A percentile compares a stretch with the other conserved stretches of the same genome.
phyloP scores from a whole-genome alignment of 129 eudicot genomes.

The Arctium minus region DNA sequence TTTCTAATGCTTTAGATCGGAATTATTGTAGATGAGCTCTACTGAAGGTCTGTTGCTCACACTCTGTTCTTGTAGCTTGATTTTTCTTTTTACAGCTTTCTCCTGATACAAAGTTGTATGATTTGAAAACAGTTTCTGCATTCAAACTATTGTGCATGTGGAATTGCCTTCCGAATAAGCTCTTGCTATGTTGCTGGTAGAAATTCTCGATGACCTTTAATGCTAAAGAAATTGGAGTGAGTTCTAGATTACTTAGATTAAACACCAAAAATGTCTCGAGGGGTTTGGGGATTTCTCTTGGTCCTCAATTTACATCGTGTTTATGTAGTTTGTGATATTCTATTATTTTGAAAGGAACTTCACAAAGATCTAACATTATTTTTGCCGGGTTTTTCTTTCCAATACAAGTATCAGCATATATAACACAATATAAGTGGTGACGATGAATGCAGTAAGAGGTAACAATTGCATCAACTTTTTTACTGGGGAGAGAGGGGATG shows the following conservation, averaged over 20 bases:
- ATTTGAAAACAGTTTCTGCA: neutral
- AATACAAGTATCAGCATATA: too few species aligned
- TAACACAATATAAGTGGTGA: too few species aligned
- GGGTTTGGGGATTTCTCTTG: too few species aligned
- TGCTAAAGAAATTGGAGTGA: neutral
- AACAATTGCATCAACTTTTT: too few species aligned
- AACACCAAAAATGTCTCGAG: too few species aligned
- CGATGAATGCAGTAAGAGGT: too few species aligned
- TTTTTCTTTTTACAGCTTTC: neutral
- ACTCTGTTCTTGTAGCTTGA: neutral
- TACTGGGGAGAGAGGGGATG: too few species aligned
- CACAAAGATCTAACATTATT: too few species aligned
- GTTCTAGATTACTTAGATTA: neutral
- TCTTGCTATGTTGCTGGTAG: constrained; percentile 1
- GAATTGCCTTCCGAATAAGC: neutral
- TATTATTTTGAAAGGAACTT: too few species aligned
- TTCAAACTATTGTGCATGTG: neutral
- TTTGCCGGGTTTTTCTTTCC: too few species aligned
- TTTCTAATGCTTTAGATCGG: constrained; percentile 67
- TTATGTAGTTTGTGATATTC: too few species aligned
- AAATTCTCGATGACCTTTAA: neutral
- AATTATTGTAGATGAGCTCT: constrained; percentile 14
- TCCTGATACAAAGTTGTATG: neutral
- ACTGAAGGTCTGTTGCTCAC: constrained; percentile 30
- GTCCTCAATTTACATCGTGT: too few species aligned